Evolutionary conservation across 257 asterid species (phyloP).

Genomic region (Petunia axillaris): DNA sequence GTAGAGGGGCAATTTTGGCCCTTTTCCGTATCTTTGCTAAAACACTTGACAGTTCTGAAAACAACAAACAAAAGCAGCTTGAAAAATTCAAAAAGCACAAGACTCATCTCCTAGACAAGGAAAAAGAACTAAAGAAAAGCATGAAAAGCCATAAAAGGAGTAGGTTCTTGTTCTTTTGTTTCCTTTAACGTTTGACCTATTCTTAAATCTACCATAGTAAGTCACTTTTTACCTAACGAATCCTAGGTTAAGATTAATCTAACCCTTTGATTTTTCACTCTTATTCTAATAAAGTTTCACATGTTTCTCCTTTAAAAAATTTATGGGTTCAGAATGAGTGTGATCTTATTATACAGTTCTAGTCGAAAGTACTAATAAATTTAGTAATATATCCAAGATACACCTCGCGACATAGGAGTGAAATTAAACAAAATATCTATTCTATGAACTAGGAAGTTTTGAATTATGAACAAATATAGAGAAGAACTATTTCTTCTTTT

Average conservation of each 20-base stretch:
- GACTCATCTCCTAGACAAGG: neutral
- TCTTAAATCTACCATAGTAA: neutral
- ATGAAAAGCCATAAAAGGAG: constrained; percentile 37
- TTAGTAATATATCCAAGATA: neutral
- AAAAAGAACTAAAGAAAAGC: constrained; percentile 24
- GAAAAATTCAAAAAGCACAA: neutral
- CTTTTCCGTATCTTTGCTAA: neutral
- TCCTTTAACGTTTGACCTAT: constrained; percentile 26
- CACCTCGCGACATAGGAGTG: neutral
- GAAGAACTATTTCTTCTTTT: constrained; percentile 68
- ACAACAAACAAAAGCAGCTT: constrained; percentile 7
- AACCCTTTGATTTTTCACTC: neutral
- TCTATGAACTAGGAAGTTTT: constrained; percentile 14
- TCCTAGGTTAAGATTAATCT: constrained; percentile 13
- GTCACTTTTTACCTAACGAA: neutral
- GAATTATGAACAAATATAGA: constrained; percentile 31
- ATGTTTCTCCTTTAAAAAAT: neutral
- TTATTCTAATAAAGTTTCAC: neutral
- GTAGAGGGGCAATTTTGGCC: no score
- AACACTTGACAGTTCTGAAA: neutral
- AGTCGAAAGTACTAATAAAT: neutral
- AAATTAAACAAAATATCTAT: neutral
- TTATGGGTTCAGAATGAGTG: neutral
- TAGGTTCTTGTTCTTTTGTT: constrained; percentile 34
- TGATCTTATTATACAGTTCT: neutral